phyloP scores from a whole-genome alignment of 1,284 basidiomycete genomes.

The Trichosporon ovoides region DNA sequence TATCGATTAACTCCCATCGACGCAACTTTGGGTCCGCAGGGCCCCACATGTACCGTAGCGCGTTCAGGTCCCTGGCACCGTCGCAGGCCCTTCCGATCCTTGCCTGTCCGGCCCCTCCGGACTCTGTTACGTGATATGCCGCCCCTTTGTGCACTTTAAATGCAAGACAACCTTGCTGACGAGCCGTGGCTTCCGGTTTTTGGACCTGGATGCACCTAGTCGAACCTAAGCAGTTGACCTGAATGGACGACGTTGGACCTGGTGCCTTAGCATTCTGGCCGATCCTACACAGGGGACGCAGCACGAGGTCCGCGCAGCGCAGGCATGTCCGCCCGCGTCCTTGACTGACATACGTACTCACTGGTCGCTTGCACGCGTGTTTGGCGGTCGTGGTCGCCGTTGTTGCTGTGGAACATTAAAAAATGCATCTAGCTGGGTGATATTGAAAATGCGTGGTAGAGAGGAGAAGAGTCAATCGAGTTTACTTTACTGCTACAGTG shows the following conservation, averaged over 20 bases:
- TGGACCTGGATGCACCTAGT: not conserved
- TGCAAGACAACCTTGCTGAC: slow-evolving; percentile 1
- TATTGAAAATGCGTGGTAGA: slow-evolving; percentile 5
- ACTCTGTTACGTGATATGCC: slow-evolving; percentile 5
- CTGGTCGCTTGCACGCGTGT: not conserved
- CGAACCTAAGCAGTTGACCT: not conserved
- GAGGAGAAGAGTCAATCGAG: not conserved
- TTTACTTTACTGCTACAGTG: not conserved
- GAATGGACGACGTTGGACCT: not conserved
- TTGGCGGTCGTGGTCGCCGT: not conserved
- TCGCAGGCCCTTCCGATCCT: not conserved
- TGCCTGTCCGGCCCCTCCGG: not conserved
- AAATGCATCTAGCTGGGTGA: slow-evolving; percentile 1
- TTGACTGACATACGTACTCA: not conserved
- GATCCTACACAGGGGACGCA: slow-evolving; percentile 1
- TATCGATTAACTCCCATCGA: not conserved
- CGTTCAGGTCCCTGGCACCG: not conserved
- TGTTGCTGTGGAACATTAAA: not conserved
- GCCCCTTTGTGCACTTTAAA: not conserved
- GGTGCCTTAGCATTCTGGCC: not conserved
- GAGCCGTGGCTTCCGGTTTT: slow-evolving; percentile 1
- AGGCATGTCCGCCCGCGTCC: not conserved
- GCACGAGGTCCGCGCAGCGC: not conserved
- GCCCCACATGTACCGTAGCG: slow-evolving; percentile 3
- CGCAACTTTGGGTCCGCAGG: not conserved